Percentiles rank a stretch among this genome's conserved stretches.
Evolutionary conservation across 495 filamentous ascomycete species (phyloP).

Genomic region (Tuber calosporum): DNA sequence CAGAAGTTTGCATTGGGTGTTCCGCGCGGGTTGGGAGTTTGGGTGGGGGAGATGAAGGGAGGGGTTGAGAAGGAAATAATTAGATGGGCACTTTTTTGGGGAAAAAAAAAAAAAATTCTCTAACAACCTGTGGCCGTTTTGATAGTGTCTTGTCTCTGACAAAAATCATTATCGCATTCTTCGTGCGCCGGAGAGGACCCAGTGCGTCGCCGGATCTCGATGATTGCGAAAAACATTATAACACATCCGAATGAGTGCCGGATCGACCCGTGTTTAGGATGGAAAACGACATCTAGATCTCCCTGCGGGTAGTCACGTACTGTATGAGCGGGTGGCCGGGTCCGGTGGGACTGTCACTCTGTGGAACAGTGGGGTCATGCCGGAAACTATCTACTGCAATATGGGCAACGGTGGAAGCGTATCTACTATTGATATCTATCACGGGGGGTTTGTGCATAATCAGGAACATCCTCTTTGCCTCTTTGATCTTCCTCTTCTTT

Average conservation of each 20-base stretch:
- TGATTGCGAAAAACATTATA: not conserved
- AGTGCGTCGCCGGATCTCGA: not conserved
- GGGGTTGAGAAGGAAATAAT: not conserved
- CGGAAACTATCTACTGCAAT: not conserved
- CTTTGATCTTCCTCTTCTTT: not conserved
- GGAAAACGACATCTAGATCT: not conserved
- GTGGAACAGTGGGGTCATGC: not conserved
- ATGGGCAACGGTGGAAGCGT: not conserved
- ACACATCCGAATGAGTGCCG: not conserved
- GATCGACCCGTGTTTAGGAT: not conserved
- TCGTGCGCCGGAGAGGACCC: not conserved
- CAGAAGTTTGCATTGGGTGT: not conserved
- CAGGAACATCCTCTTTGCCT: not conserved
- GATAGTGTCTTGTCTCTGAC: not conserved
- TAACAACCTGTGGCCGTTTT: not conserved
- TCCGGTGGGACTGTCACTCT: not conserved
- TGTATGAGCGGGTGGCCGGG: not conserved
- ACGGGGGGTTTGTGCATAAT: not conserved
- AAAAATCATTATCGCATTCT: not conserved
- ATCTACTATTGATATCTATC: not conserved
- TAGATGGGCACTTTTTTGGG: not conserved
- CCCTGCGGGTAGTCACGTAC: slow-evolving; percentile 1
- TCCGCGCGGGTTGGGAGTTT: not conserved
- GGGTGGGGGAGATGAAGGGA: not conserved
- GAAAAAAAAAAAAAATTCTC: no score